These are phyloP conservation scores for Pseudonitzschia delicatissima DNA, from an alignment of 108 stramenopile species.

Conservation along the genomic window DNA sequence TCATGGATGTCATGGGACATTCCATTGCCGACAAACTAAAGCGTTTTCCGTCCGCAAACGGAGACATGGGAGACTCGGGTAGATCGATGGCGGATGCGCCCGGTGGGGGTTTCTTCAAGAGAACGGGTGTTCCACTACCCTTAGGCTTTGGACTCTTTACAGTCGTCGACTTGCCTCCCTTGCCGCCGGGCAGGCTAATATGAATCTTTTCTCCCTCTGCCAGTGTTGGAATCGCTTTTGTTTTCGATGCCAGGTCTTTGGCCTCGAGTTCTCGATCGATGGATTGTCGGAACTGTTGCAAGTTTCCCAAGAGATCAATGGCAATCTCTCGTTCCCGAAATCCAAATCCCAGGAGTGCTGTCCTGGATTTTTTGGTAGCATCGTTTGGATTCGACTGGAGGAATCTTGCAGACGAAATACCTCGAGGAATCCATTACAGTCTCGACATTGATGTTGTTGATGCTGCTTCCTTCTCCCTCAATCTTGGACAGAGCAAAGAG, in stretches of 20 bases:
- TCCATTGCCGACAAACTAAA: neutral
- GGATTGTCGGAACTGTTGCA: constrained; percentile 64
- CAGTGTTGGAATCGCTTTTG: constrained; percentile 49
- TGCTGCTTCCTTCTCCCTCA: neutral
- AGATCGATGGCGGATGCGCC: neutral
- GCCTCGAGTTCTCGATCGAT: constrained; percentile 46
- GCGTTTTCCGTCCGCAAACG: neutral
- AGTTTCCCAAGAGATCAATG: constrained; percentile 62
- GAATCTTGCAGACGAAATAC: constrained; percentile 71
- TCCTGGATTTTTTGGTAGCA: neutral
- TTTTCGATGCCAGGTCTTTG: constrained; percentile 19
- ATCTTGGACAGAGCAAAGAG: constrained; percentile 28
- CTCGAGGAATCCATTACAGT: constrained; percentile 41
- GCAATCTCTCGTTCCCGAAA: constrained; percentile 81
- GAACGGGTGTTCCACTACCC: neutral
- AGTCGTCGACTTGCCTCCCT: neutral
- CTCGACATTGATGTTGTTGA: constrained; percentile 17
- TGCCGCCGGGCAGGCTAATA: constrained; percentile 25
- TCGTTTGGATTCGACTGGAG: constrained; percentile 11
- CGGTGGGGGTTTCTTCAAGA: constrained; percentile 44
- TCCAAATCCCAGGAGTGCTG: constrained; percentile 69
- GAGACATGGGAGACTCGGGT: neutral
- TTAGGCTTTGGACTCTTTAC: neutral
- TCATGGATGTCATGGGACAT: neutral
- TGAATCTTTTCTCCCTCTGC: constrained; percentile 80